Base-by-base conservation (phyloP, 495 filamentous ascomycete genomes). In the Talaromyces borbonicus region DNA sequence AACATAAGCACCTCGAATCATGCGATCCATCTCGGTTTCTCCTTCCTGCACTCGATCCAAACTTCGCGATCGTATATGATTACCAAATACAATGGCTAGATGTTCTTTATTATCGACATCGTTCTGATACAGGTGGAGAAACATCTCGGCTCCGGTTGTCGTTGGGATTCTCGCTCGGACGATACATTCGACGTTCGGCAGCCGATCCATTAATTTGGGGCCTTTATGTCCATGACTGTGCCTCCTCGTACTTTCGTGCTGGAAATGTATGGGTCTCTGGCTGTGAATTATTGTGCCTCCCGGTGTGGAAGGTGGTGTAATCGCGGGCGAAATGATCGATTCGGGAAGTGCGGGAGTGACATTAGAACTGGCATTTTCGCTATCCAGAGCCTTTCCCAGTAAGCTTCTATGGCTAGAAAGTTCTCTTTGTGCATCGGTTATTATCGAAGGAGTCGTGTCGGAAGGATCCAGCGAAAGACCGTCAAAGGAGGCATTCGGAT, bases 71-170 rank as follows among this genome's bases (percentile, higher is more conserved):
- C 93, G 74, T 52, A 98, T 97, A 20, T 75, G 71, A 43, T 79
- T 73, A 3, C 92, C 92, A 59, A 98, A 98, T 1, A 97, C 92
- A 50, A 98, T 97, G n/a, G 92, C 92, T 29, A 97, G 67, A 62
- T 98, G 92, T 57, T 98, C 92, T 65, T 98, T 98, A 43, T 83
- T 84, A 59, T 98, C 92, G 15, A 87, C 72, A 53, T 83, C 83
- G 62, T 97, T 98, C 40, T 81, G 81, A 65, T 97, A 98, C 2
- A 98, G 73, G 60, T 98, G 92, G 29, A 98, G 71, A 57, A 93
- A 98, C 86, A 98, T 96, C 64, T 97, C 90, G 8, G 87, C 83
- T 2, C 89, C 92, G 8, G 75, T 83, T 9, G 87, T 90, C 26
- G 86, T 93, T 0, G 87, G 87, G 39, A 93, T 93, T 19, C 87